These are phyloP conservation scores for Metschnikowia drakensbergensis DNA, from an alignment of 805 yeast species.

Conservation along the genomic window DNA sequence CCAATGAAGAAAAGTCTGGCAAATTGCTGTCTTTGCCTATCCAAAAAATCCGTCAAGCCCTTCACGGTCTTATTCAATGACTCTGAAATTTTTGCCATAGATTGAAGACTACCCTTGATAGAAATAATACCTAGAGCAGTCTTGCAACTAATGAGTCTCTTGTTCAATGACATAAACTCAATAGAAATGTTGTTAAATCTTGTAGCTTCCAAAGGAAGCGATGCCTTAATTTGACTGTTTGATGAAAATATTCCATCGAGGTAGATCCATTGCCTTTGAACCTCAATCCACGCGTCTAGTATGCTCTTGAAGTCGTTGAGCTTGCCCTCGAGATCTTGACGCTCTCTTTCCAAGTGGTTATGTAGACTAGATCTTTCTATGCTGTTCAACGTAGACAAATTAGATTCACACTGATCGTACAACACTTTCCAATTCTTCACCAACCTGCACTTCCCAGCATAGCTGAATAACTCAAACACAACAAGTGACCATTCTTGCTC, in stretches of 20 bases:
- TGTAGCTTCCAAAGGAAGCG: conserved; percentile 66
- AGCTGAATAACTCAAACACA: conserved; percentile 51
- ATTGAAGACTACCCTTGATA: conserved; percentile 44
- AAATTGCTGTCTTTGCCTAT: conserved; percentile 68
- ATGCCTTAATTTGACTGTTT: conserved; percentile 50
- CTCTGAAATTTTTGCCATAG: conserved; percentile 50
- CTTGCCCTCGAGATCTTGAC: conserved; percentile 50
- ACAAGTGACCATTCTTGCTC: conserved; percentile 52
- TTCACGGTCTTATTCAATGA: conserved; percentile 56
- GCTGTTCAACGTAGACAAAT: conserved; percentile 57
- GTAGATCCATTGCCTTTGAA: conserved; percentile 86
- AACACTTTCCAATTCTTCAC: conserved; percentile 66
- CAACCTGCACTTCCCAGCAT: conserved; percentile 48
- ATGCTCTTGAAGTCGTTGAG: conserved; percentile 49
- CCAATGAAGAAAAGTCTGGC: conserved; percentile 87
- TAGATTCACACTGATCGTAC: conserved; percentile 55
- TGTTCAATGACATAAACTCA: conserved; percentile 54
- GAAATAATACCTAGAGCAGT: conserved; percentile 53
- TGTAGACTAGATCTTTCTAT: conserved; percentile 70
- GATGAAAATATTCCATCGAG: conserved; percentile 71
- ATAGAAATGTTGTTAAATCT: conserved; percentile 60
- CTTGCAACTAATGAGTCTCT: conserved; percentile 45
- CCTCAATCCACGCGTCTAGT: conserved; percentile 73
- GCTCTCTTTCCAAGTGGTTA: conserved; percentile 55
- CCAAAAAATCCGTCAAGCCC: conserved; percentile 74